Base-by-base conservation (phyloP, 169 alveolate genomes). In the Fabrea salina region DNA sequence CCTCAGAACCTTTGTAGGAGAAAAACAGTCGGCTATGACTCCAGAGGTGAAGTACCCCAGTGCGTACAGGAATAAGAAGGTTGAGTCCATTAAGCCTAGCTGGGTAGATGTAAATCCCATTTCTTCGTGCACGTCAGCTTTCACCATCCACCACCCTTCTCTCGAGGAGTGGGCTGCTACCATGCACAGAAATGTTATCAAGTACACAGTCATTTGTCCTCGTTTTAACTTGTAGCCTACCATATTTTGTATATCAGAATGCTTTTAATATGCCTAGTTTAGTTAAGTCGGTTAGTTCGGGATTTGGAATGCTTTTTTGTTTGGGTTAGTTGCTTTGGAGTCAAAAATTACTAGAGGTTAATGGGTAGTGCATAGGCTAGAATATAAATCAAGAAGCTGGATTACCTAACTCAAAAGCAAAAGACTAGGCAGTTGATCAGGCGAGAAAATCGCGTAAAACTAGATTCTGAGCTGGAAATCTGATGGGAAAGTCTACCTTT, bases 1-100 rank as follows among this genome's bases (percentile, higher is more conserved):
- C 5, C 58, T n/a, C 19, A 64, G 6, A 19, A 78, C 71, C 8
- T 32, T 37, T 37, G 41, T 16, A 39, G 59, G 80, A 27, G 35
- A 30, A 16, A 70, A 66, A n/a, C 43, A 39, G 44, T 78, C 84
- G 16, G 64, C 84, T 27, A 78, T 66, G 33, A 66, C 30, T 19
- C 84, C 84, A 2, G 81, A 49, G 1, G 70, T 6, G 58, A 44
- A 57, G 53, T 70, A 49, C 1, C 84, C 84, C 22, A 78, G 5
- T 3, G 80, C 80, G 33, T 78, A 78, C 5, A 61, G n/a, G 16
- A 78, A 64, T 40, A 78, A 27, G 27, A 43, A 70, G 33, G 66
- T 50, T 11, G 66, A 19, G 32, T 70, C 79, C 6, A 70, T 44
- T 1, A 35, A 39, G 41, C 79, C 79, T n/a, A 70, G 66, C 5